These are phyloP conservation scores for Kandelia obovata DNA, from an alignment of 345 rosid genomes.

Conservation along the genomic window DNA sequence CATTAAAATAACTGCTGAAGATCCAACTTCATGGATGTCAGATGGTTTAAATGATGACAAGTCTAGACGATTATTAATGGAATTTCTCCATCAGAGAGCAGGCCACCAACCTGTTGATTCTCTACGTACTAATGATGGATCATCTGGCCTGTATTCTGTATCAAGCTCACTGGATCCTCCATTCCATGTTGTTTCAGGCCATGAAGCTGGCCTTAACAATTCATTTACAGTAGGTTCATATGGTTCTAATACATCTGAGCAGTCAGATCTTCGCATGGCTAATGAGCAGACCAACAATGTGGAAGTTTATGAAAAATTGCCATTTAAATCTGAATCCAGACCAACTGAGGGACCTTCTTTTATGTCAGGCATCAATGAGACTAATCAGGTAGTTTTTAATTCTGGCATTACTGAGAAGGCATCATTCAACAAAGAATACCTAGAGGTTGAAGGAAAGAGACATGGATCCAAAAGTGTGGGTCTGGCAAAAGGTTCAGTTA, in stretches of 20 bases:
- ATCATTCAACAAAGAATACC: conserved; percentile 25
- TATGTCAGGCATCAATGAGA: conserved; percentile 24
- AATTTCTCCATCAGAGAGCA: conserved; percentile 51
- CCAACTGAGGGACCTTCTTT: conserved; percentile 26
- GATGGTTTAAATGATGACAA: conserved; percentile 52
- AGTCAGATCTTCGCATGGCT: conserved; percentile 22
- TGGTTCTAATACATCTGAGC: conserved; percentile 43
- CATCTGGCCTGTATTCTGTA: conserved; percentile 34
- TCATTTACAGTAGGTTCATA: conserved; percentile 43
- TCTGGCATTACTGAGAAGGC: conserved; percentile 27
- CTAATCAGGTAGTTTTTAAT: conserved; percentile 28
- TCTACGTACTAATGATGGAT: conserved; percentile 27
- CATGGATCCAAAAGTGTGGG: conserved; percentile 24
- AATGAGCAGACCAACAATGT: conserved; percentile 29
- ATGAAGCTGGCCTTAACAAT: conserved; percentile 39
- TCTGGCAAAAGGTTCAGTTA: conserved; percentile 27
- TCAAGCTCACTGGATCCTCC: conserved; percentile 34
- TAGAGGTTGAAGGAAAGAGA: conserved; percentile 35
- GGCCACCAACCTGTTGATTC: conserved; percentile 36
- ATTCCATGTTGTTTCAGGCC: conserved; percentile 31
- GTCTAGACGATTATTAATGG: conserved; percentile 54
- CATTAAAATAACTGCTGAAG: conserved; percentile 32
- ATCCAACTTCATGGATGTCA: conserved; percentile 57
- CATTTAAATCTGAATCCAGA: conserved; percentile 36
- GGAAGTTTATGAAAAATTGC: conserved; percentile 30